Evolutionary conservation across 1,284 basidiomycete genomes (phyloP).

Genomic region (Apiotrichum domesticum): DNA sequence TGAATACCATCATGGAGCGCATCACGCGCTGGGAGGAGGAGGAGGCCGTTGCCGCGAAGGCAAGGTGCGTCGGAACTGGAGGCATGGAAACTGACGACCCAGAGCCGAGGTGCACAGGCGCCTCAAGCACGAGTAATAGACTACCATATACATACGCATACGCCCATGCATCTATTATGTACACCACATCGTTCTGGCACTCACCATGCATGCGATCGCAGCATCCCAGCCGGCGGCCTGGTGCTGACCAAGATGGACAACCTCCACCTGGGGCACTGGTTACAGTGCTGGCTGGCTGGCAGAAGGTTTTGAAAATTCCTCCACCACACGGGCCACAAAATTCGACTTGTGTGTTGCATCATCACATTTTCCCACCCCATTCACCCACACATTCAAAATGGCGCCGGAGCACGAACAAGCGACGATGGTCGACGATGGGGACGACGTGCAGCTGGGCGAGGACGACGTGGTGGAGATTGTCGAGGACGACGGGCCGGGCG

Average conservation of each 20-base stretch:
- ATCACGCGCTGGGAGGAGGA: not conserved
- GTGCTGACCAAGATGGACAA: not conserved
- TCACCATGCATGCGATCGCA: not conserved
- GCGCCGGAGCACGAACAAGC: conserved; percentile 1
- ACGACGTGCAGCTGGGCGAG: conserved; percentile 38
- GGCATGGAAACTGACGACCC: conserved; percentile 1
- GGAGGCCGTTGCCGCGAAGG: not conserved
- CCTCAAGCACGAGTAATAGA: not conserved
- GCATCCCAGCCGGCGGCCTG: not conserved
- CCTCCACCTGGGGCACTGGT: not conserved
- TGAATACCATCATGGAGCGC: conserved; percentile 2
- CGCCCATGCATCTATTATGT: not conserved
- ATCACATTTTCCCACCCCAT: not conserved
- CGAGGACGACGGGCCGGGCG: conserved; percentile 61
- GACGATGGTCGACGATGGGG: conserved; percentile 7
- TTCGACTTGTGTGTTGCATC: not conserved
- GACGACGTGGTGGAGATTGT: conserved; percentile 43
- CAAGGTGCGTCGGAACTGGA: not conserved
- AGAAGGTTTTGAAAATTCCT: conserved; percentile 4
- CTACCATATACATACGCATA: no score
- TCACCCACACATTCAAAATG: not conserved
- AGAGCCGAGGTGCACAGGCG: not conserved
- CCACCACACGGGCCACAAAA: not conserved
- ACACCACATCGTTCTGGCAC: not conserved
- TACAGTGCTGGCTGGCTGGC: no score